These are phyloP conservation scores for Debaryomyces nepalensis DNA, from an alignment of 1,139 yeast species.

Conservation along the genomic window DNA sequence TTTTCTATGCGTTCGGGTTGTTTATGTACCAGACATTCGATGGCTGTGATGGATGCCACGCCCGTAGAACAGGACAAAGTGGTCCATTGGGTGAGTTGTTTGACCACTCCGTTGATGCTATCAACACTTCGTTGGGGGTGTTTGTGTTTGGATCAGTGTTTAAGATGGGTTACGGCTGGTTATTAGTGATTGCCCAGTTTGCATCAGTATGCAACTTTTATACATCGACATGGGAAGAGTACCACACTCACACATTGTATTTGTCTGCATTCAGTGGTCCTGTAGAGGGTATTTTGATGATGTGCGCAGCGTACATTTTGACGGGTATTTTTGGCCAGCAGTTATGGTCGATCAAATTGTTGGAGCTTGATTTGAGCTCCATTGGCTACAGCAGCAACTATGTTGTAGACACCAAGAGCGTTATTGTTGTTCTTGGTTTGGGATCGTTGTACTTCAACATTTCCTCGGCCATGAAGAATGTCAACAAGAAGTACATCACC, in stretches of 20 bases:
- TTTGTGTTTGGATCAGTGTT: constrained; percentile 74
- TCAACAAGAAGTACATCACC: constrained; percentile 52
- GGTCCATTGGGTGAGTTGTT: constrained; percentile 95
- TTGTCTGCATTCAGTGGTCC: constrained; percentile 89
- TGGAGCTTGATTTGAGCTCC: constrained; percentile 39
- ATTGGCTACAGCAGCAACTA: constrained; percentile 30
- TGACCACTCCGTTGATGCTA: constrained; percentile 92
- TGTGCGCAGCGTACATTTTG: constrained; percentile 55
- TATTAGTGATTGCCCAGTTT: constrained; percentile 70
- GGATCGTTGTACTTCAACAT: constrained; percentile 72
- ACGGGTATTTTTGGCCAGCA: constrained; percentile 77
- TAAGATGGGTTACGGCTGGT: constrained; percentile 71
- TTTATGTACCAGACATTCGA: constrained; percentile 94
- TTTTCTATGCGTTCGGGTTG: constrained; percentile 79
- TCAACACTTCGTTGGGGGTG: constrained; percentile 82
- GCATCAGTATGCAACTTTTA: constrained; percentile 82
- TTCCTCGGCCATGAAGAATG: constrained; percentile 73
- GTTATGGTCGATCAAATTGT: constrained; percentile 56
- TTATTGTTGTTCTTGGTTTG: constrained; percentile 55
- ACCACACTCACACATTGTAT: constrained; percentile 83
- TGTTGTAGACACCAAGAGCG: constrained; percentile 41
- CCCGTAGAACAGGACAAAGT: constrained; percentile 89
- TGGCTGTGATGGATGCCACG: constrained; percentile 96
- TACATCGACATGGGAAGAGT: constrained; percentile 95
- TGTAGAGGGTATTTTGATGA: constrained; percentile 85